A percentile compares a stretch with the other conserved stretches of the same genome.
Conservation (phyloP, 2,329 filamentous ascomycete genomes). For the Ophiocordyceps sinensis region DNA sequence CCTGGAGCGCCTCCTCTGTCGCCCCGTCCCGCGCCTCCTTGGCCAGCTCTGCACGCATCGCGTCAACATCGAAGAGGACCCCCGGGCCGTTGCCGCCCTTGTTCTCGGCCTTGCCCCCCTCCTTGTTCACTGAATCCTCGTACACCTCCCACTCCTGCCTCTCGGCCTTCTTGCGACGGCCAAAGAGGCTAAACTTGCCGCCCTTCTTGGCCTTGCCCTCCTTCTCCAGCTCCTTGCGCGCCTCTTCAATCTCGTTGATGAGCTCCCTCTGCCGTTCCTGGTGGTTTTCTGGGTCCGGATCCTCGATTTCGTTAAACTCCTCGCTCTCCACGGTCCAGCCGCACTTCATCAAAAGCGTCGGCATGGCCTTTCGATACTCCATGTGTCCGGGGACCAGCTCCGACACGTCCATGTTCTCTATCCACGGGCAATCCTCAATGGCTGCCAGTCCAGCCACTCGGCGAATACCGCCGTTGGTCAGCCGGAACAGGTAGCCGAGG, state of each 20-base stretch:
- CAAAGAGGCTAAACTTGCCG: slow-evolving; percentile 60
- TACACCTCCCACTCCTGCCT: slow-evolving; percentile 94
- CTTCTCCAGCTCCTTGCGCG: slow-evolving; percentile 70
- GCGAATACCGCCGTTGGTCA: slow-evolving; percentile 85
- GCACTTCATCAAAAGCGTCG: slow-evolving; percentile 68
- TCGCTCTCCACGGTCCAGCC: slow-evolving; percentile 87
- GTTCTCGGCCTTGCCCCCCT: slow-evolving; percentile 20
- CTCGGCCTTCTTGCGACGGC: slow-evolving; percentile 63
- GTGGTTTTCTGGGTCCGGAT: slow-evolving; percentile 92
- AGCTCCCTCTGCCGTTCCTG: slow-evolving; percentile 75
- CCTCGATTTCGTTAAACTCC: slow-evolving; percentile 92
- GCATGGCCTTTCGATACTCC: slow-evolving; percentile 92
- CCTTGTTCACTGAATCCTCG: slow-evolving; percentile 46
- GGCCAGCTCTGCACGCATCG: slow-evolving; percentile 75
- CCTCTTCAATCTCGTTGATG: slow-evolving; percentile 93
- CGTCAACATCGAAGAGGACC: slow-evolving; percentile 89
- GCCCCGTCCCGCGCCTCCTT: slow-evolving; percentile 45
- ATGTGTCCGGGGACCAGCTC: slow-evolving; percentile 82
- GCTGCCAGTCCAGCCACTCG: slow-evolving; percentile 71
- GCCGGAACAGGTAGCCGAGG: slow-evolving; percentile 83
- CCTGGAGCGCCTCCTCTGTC: slow-evolving; percentile 34
- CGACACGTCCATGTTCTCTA: slow-evolving; percentile 86
- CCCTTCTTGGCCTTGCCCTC: slow-evolving; percentile 53
- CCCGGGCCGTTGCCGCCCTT: slow-evolving; percentile 36
- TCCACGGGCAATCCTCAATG: slow-evolving; percentile 58